Base-by-base conservation (phyloP, 2,329 filamentous ascomycete genomes). In the Ceratocystis alfenasii region DNA sequence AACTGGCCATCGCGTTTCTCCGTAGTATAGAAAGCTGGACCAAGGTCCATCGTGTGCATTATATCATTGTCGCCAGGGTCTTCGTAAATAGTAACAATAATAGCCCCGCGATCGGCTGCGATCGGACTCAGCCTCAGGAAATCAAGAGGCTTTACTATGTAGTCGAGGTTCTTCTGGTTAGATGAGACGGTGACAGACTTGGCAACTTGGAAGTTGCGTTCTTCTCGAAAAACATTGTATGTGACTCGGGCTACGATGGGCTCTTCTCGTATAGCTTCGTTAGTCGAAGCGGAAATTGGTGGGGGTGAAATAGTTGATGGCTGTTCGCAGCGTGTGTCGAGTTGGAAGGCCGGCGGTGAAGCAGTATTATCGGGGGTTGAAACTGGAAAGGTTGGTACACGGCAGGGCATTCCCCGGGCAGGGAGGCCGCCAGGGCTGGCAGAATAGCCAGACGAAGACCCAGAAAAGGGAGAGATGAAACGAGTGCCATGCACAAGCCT, bases 171-270 rank as follows among this genome's bases (percentile, higher is more conserved):
- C 36, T 41, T 41, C 0, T 87, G 87, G 72, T 95, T 90, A 30
- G 85, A 86, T 15, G 85, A 85, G 65, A 83, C 79, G 48, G 86
- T 84, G 62, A 96, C 79, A 68, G 80, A 84, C 75, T 88, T 90
- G 72, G 87, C 84, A 70, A 94, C 88, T 71, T 95, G 89, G 72
- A 88, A 96, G 66, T 93, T 87, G 68, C 92, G 82, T 77, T 97
- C 92, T 70, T 96, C 84, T 6, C 92, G 85, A 64, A 96, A 78
- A 17, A 87, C 82, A 75, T 96, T 90, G 68, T 84, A 87, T 0
- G 92, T 96, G 57, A 96, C 81, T 25, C 90, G 86, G 55, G 91
- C 93, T 33, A 96, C 79, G 5, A 96, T 86, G 6, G 82, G 81
- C 68, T 85, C 81, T 75, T 84, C 87, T 57, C 83, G 71, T 68